These are phyloP conservation scores for Polyporus tsugae DNA, from an alignment of 1,284 basidiomycete species.

Conservation along the genomic window DNA sequence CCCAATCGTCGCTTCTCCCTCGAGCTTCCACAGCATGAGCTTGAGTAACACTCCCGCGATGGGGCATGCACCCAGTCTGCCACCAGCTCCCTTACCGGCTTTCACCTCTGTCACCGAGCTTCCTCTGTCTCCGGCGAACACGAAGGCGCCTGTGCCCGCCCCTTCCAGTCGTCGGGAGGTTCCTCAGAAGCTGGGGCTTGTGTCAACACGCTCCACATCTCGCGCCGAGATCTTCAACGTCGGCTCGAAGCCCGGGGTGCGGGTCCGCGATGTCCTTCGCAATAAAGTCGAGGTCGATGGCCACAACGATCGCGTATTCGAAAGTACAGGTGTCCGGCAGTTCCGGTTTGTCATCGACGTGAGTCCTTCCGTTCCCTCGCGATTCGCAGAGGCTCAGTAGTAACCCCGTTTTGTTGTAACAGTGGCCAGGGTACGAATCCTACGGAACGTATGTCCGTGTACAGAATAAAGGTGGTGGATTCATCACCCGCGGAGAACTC, in stretches of 20 bases:
- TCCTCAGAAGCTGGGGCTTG: conserved; percentile 23
- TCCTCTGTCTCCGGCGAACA: background rate
- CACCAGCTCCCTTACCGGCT: conserved; percentile 11
- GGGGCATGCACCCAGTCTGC: conserved; percentile 7
- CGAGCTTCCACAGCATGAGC: conserved; percentile 20
- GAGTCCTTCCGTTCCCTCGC: conserved; percentile 1
- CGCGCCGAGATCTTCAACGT: conserved; percentile 24
- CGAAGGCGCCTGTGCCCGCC: conserved; percentile 3
- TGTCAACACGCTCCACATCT: conserved; percentile 7
- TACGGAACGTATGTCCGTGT: conserved; percentile 31
- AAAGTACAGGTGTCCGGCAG: conserved; percentile 27
- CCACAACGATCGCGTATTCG: conserved; percentile 28
- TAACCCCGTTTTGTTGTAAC: background rate
- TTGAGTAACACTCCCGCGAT: conserved; percentile 14
- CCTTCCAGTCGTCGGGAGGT: conserved; percentile 14
- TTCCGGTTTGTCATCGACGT: conserved; percentile 33
- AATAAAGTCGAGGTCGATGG: conserved; percentile 20
- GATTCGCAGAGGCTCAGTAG: background rate
- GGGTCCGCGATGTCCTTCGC: conserved; percentile 29
- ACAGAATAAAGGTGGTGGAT: conserved; percentile 18
- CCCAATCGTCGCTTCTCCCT: conserved; percentile 15
- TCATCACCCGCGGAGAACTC: conserved; percentile 30
- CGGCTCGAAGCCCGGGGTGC: conserved; percentile 25
- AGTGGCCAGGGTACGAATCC: conserved; percentile 36
- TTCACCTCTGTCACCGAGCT: conserved; percentile 4